Base-by-base conservation (phyloP, 371 early-diverging fungal genomes). In the Syncephalastrum monosporum region DNA sequence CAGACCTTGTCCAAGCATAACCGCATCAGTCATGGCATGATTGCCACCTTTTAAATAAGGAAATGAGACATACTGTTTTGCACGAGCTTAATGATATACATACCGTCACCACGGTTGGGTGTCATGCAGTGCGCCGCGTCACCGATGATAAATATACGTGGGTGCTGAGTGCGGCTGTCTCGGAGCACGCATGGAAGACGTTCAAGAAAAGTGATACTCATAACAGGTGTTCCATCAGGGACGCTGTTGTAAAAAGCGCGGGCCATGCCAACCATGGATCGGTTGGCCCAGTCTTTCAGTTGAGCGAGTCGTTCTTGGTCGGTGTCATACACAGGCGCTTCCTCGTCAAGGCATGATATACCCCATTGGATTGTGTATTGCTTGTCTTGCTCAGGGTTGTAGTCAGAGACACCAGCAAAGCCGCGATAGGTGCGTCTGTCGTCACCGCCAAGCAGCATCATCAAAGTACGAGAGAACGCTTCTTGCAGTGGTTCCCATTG, bases 11-110 rank as follows among this genome's bases (percentile, higher is more conserved):
- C 62, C 64, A 13, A 74, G 57, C n/a, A 51, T 49, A 14, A 46
- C 55, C 10, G 67, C 50, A 55, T 74, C 71, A 1, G 64, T 16
- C 66, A 72, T 42, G 79, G 76, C 16, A 27, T 69, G 23, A 48
- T 71, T 47, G 63, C 74, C 43, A 51, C 60, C 12, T n/a, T 67
- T 10, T 21, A 55, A 14, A 5, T 10, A 16, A 15, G 49, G 27
- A 13, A 55, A 6, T 15, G 13, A n/a, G 55, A 33, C 2, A 12
- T 10, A 8, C 12, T 33, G n/a, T 10, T 10, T 0, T 3, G 27
- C 29, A 29, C 7, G 29, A 29, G 3, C 43, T 3, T 17, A 42
- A 29, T 33, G 1, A 33, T 33, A 15, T 15, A 48, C 21, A 46
- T 53, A 55, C 65, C 63, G 50, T 69, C 70, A 7, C 66, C 70